Evolutionary conservation across 1,139 yeast genomes (phyloP), one percentile per base, ranked within the genome.

Genomic region (Pichia sp.): DNA sequence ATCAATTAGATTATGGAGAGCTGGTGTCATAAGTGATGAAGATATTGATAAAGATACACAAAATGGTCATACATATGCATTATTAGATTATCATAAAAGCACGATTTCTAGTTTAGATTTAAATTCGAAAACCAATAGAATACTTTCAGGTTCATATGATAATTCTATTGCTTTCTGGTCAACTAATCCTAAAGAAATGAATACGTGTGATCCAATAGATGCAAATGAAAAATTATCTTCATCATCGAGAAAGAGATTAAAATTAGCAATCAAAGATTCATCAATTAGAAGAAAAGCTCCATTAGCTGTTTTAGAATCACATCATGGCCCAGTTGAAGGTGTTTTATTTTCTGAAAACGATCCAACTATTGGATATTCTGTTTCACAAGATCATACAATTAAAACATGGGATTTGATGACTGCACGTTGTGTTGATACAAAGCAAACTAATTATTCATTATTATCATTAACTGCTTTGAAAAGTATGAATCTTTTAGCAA

Each of bases 321-420:
- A 92, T 62, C 63, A 76, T 23, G 87, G 82, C 35, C 95, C 97
- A 4, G 97, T 89, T 22, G 95, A 89, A 58, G 95, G 77, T 33
- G 85, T 87, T 20, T 71, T 78, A 20, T 87, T 89, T 62, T 96
- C 87, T 58, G 63, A 70, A 7, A 66, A 68, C 28, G 97, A 92
- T 62, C 54, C 74, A 35, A 75, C 94, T 0, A 96, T 90, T 6
- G 96, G 82, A 16, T 92, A 92, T 66, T 87, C 97, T 0, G 96
- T 86, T 1, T 85, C 97, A 4, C 97, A 89, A 64, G 97, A 92
- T 67, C 98, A 92, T 63, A 80, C 95, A 1, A 80, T 92, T 53
- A 85, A 86, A 59, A 92, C 98, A 0, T 92, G 98, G 97, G 98
- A 92, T 68, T 71, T 90, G 57, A 82, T 87, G 24, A 87, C 97